Evolutionary conservation across 257 asterid species (phyloP), one percentile per base, ranked within the genome.

Genomic region (Ballota nigra): DNA sequence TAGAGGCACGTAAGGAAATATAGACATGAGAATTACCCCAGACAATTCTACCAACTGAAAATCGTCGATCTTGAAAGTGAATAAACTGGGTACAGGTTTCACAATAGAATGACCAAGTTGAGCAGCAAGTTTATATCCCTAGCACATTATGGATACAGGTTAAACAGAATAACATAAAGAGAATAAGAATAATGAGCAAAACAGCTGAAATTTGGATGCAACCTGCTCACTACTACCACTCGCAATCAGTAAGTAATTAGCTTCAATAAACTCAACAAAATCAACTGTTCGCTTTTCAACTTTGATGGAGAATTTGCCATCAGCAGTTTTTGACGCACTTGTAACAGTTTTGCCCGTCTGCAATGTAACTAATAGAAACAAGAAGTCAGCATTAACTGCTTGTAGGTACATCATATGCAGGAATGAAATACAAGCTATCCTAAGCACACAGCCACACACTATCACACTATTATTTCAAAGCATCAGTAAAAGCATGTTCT

Each of bases 151-250:
- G 63, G 51, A 66, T 52, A 63, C 18, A 52, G 23, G 76, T 80
- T 40, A 75, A 53, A 65, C 43, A 12, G 66, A 66, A 56, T 58
- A 36, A 53, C 12, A 57, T 69, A 52, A 71, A 47, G 55, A 70
- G 22, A 52, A 68, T 22, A 62, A 43, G 68, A 26, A 26, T 61
- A 41, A 41, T 38, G 66, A 69, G 61, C 47, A 56, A 19, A 81
- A 55, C 31, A 66, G 38, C 70, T 23, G 49, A 60, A 65, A 65
- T 31, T 69, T 38, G 69, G 64, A 69, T 49, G 18, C 74, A 74
- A 91, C 98, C 98, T 86, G 97, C 83, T 78, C 89, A 66, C 96
- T 89, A 71, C 98, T 87, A 75, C 98, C 98, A 84, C 89, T 87
- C 52, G 98, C 92, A 81, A 94, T 84, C 78, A 94, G 67, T 26